Percentiles rank a stretch among this genome's conserved stretches.
Conservation (phyloP, 2,329 filamentous ascomycete genomes). For the Fusarium chuoi region DNA sequence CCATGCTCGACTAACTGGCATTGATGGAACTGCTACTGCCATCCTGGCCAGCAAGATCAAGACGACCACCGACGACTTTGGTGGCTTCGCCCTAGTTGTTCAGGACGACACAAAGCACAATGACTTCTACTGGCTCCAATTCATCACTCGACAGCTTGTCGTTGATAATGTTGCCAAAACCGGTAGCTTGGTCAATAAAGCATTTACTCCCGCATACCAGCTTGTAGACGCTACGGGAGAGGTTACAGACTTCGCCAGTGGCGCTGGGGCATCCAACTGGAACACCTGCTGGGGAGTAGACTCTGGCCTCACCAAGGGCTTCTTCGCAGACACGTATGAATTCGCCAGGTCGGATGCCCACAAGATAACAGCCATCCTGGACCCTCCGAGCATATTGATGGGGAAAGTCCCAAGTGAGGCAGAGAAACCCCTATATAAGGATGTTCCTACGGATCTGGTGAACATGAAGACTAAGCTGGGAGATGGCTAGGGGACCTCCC, state of each 20-base stretch:
- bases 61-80: neutral
- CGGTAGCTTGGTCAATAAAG: neutral
- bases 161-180: neutral
- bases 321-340: neutral
- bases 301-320: rapidly evolving
- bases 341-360: neutral
- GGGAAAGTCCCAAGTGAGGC: neutral
- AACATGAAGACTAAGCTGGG: neutral
- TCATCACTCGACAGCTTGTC: neutral
- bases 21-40: neutral
- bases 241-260: neutral
- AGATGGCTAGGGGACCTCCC: neutral
- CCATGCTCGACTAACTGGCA: neutral
- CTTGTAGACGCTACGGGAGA: neutral
- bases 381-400: neutral
- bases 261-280: neutral
- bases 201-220: neutral
- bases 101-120: neutral
- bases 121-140: neutral
- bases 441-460: no score
- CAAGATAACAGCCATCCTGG: neutral
- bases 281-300: neutral
- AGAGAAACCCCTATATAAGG: no score
- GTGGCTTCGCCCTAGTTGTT: neutral
- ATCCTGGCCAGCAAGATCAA: neutral